A percentile compares a stretch with the other conserved stretches of the same genome.
phyloP scores from a whole-genome alignment of 192 early-diverging fungal species.

The Podila clonocystis region DNA sequence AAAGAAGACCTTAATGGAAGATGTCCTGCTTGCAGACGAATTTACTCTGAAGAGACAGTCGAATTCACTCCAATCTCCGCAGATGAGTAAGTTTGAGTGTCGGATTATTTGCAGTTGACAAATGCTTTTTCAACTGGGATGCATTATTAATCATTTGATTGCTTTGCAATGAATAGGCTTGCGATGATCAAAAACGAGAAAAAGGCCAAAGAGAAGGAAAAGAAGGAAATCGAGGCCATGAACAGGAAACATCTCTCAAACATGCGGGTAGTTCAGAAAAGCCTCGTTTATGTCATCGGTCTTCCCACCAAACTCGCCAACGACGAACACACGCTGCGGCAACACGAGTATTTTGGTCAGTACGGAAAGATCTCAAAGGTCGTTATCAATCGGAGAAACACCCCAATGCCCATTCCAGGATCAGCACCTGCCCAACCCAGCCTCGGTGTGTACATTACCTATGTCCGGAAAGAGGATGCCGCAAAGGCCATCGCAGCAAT shows the following conservation, averaged over 20 bases:
- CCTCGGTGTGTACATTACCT: slow-evolving; percentile 95
- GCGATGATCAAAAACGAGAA: slow-evolving; percentile 65
- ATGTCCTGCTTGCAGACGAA: slow-evolving; percentile 96
- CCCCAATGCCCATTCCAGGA: slow-evolving; percentile 46
- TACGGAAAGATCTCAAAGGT: slow-evolving; percentile 96
- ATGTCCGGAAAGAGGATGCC: slow-evolving; percentile 91
- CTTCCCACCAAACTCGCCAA: slow-evolving; percentile 85
- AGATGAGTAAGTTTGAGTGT: slow-evolving; percentile 78
- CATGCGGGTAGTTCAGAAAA: slow-evolving; percentile 96
- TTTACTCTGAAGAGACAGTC: slow-evolving; percentile 90
- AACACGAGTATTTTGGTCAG: slow-evolving; percentile 96
- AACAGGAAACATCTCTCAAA: slow-evolving; percentile 85
- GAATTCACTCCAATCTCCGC: slow-evolving; percentile 90
- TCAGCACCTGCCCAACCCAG: slow-evolving; percentile 57
- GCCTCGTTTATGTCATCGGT: slow-evolving; percentile 97
- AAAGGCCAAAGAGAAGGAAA: slow-evolving; percentile 88
- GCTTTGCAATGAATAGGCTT: slow-evolving; percentile 32
- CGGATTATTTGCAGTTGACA: slow-evolving; percentile 2
- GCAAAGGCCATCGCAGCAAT: slow-evolving; percentile 91
- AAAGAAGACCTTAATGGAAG: slow-evolving; percentile 92
- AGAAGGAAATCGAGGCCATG: slow-evolving; percentile 87
- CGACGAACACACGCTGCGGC: slow-evolving; percentile 87
- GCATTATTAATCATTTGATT: not conserved
- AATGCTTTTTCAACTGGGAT: not conserved
- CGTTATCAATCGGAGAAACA: slow-evolving; percentile 85